phyloP scores from a whole-genome alignment of 2,329 filamentous ascomycete genomes.

The Hymenoscyphus infarciens region DNA sequence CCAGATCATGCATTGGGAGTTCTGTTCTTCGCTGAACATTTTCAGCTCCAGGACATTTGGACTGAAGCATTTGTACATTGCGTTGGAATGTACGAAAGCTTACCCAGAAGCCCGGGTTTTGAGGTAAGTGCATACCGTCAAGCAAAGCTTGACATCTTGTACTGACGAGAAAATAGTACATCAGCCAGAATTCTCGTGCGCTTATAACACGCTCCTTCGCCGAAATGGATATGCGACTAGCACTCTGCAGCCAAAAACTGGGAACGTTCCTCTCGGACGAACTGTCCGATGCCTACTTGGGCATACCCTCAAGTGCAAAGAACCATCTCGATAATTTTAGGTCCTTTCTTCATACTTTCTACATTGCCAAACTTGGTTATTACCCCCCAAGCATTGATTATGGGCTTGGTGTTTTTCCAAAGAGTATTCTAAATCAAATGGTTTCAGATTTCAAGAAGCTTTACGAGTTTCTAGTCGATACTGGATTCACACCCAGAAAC shows the following conservation, averaged over 20 bases:
- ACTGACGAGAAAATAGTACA: slow-evolving; percentile 37
- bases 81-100: slow-evolving; percentile 67
- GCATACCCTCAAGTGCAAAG: slow-evolving; percentile 56
- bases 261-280: slow-evolving; percentile 69
- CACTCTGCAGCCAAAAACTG: slow-evolving; percentile 55
- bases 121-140: slow-evolving; percentile 44
- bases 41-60: slow-evolving; percentile 62
- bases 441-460: slow-evolving; percentile 66
- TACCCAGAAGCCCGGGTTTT: slow-evolving; percentile 57
- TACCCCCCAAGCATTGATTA: slow-evolving; percentile 59
- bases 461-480: slow-evolving; percentile 69
- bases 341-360: slow-evolving; percentile 63
- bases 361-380: slow-evolving; percentile 63
- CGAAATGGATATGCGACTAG: slow-evolving; percentile 63
- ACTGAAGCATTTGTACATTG: slow-evolving; percentile 73
- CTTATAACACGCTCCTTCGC: slow-evolving; percentile 59
- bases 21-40: slow-evolving; percentile 64
- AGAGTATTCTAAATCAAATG: slow-evolving; percentile 58
- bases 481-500: slow-evolving; percentile 44
- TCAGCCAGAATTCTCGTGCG: slow-evolving; percentile 55
- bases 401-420: slow-evolving; percentile 50
- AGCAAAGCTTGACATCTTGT: neutral
- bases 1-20: slow-evolving; percentile 66
- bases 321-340: slow-evolving; percentile 71
- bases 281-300: slow-evolving; percentile 62